phyloP scores from a whole-genome alignment of 2,329 filamentous ascomycete genomes.

The Aspergillus awamori region DNA sequence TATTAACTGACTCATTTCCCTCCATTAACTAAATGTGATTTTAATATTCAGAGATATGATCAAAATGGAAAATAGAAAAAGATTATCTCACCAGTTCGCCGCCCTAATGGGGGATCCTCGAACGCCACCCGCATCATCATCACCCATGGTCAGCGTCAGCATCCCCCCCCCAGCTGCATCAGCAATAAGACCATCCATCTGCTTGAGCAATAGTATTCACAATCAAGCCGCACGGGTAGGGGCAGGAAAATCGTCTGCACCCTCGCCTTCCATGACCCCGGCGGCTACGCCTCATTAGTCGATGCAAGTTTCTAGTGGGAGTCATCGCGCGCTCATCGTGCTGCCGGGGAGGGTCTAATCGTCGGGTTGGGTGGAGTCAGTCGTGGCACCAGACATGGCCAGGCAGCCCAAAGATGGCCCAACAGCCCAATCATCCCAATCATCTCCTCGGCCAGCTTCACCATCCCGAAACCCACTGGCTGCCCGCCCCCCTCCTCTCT shows the following conservation, averaged over 20 bases:
- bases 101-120: neutral
- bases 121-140: neutral
- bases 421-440: constrained; percentile 32
- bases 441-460: constrained; percentile 14
- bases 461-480: constrained; percentile 17
- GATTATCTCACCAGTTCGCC: neutral
- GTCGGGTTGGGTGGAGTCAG: constrained; percentile 36
- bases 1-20: neutral
- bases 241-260: constrained; percentile 21
- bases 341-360: constrained; percentile 19
- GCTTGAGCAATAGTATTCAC: neutral
- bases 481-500: constrained; percentile 32
- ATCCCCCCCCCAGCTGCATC: neutral
- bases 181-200: no score
- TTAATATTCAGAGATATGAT: no score
- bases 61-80: neutral
- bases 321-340: constrained; percentile 27
- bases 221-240: constrained; percentile 21
- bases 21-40: neutral
- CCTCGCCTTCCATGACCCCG: constrained; percentile 9
- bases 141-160: neutral
- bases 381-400: constrained; percentile 46
- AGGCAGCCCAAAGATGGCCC: constrained; percentile 42
- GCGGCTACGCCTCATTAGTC: constrained; percentile 34
- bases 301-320: constrained; percentile 31